Percentiles rank a stretch among this genome's conserved stretches.
These are phyloP conservation scores for Elsinoe perseae DNA, from an alignment of 2,329 filamentous ascomycete species.

Conservation along the genomic window DNA sequence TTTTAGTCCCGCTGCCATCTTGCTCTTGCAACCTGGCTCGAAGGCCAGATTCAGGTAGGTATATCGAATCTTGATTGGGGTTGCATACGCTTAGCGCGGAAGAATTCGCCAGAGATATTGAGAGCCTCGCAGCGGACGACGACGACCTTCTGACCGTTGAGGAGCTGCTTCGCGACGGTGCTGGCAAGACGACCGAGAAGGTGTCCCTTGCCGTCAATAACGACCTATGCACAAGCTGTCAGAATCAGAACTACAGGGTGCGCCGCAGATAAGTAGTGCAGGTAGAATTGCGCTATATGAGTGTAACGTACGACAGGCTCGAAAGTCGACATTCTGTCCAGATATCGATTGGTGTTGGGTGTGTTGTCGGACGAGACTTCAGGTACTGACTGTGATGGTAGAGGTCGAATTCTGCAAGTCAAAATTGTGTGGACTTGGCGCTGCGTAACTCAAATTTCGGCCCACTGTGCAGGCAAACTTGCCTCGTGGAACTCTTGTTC, in stretches of 20 bases:
- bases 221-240: slow-evolving; percentile 54
- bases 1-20: slow-evolving; percentile 13
- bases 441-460: background rate
- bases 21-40: slow-evolving; percentile 4
- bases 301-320: slow-evolving; percentile 53
- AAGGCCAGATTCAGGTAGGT: background rate
- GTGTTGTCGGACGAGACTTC: background rate
- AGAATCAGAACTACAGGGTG: background rate
- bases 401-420: background rate
- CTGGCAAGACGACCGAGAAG: slow-evolving; percentile 97
- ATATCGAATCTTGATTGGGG: slow-evolving; percentile 11
- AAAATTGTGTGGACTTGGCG: slow-evolving; percentile 8
- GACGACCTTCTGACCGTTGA: slow-evolving; percentile 98
- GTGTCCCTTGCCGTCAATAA: slow-evolving; percentile 99
- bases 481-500: too few relatives aligned
- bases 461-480: background rate
- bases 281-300: background rate
- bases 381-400: background rate
- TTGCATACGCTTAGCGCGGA: slow-evolving; percentile 98
- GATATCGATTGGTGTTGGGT: slow-evolving; percentile 1
- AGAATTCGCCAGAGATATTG: slow-evolving; percentile 99
- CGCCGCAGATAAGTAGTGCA: background rate
- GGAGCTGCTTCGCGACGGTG: slow-evolving; percentile 97
- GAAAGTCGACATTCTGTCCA: slow-evolving; percentile 54
- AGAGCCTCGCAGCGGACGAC: slow-evolving; percentile 97